These are phyloP conservation scores for Starmera caribaea DNA, from an alignment of 805 yeast genomes.

Conservation along the genomic window DNA sequence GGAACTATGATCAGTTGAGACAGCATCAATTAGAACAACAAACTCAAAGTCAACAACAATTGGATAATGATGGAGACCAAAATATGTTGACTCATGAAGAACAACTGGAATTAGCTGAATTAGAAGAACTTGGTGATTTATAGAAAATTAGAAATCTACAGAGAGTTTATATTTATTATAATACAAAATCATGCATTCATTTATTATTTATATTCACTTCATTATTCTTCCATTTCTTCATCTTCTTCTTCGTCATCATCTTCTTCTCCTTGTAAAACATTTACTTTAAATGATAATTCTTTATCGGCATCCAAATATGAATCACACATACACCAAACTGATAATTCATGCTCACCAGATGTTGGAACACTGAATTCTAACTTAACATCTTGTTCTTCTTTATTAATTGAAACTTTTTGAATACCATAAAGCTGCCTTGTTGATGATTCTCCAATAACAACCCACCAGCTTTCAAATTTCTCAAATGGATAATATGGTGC, in stretches of 20 bases:
- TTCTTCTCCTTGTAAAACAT: constrained; percentile 27
- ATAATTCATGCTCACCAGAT: constrained; percentile 51
- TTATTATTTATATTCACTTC: background rate
- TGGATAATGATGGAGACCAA: constrained; percentile 19
- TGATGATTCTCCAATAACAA: constrained; percentile 63
- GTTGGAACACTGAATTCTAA: constrained; percentile 50
- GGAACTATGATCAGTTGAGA: constrained; percentile 68
- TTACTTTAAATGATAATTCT: constrained; percentile 50
- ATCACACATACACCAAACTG: constrained; percentile 84
- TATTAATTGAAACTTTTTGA: constrained; percentile 47
- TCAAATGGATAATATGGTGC: constrained; percentile 49
- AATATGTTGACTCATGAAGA: constrained; percentile 17
- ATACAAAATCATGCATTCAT: background rate
- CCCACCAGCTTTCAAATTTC: constrained; percentile 78
- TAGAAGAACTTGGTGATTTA: no score
- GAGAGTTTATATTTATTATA: no score
- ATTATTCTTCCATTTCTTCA: constrained; percentile 1
- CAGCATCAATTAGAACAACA: constrained; percentile 46
- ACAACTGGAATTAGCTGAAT: constrained; percentile 14
- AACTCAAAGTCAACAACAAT: constrained; percentile 8
- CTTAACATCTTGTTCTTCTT: constrained; percentile 41
- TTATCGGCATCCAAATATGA: constrained; percentile 90
- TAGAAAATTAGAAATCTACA: no score
- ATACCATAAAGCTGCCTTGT: constrained; percentile 61
- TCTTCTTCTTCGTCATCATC: constrained; percentile 13